Conservation (phyloP, 768 basidiomycete genomes). For the Rhizopogon vesiculosus region DNA sequence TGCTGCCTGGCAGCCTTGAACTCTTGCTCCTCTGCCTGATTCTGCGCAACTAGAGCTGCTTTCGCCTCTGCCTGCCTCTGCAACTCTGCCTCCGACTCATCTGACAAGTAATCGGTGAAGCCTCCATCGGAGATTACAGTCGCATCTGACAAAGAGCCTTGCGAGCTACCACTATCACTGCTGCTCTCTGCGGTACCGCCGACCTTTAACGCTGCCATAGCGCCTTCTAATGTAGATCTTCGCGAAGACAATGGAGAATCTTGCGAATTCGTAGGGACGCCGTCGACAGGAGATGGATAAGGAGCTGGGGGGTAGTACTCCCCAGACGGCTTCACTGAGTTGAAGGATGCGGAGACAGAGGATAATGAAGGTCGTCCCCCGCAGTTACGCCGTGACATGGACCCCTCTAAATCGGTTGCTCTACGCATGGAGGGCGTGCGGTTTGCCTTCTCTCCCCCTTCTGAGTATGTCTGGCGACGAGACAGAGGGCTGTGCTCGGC, state of each 20-base stretch:
- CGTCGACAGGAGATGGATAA: constrained; percentile 19
- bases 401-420: constrained; percentile 49
- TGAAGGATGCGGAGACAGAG: constrained; percentile 31
- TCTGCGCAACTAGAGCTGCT: constrained; percentile 75
- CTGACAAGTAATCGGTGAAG: constrained; percentile 89
- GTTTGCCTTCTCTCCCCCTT: constrained; percentile 50
- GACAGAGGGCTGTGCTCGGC: constrained; percentile 39
- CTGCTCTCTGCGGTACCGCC: constrained; percentile 50
- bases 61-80: constrained; percentile 82
- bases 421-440: constrained; percentile 62
- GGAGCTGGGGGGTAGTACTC: constrained; percentile 16
- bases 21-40: constrained; percentile 73
- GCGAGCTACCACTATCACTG: constrained; percentile 46
- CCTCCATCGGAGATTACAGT: constrained; percentile 84
- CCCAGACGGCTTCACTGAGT: constrained; percentile 16
- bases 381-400: constrained; percentile 41
- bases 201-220: constrained; percentile 35
- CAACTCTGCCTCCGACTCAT: constrained; percentile 86
- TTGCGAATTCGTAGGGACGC: constrained; percentile 18
- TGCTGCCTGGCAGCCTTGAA: constrained; percentile 79
- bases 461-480: constrained; percentile 47
- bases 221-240: constrained; percentile 31
- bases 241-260: constrained; percentile 26
- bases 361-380: constrained; percentile 41
- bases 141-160: constrained; percentile 61